Evolutionary conservation across 345 rosid genomes (phyloP).

Genomic region (Pseudoturritis turrita): DNA sequence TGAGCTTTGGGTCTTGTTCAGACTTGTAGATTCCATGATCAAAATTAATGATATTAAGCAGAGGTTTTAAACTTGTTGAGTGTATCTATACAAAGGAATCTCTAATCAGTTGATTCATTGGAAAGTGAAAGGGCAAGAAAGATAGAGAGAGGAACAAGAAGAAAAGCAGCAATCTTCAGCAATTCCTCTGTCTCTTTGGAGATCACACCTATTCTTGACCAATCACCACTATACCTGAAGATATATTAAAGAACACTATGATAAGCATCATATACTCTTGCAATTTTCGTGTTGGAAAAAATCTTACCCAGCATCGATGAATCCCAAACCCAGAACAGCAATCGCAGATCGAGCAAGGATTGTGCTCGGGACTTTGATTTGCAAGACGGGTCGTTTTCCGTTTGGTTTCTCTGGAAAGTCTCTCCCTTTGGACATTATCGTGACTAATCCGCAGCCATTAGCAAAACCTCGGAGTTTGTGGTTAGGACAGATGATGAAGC

Average conservation of each 20-base stretch:
- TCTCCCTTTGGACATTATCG: slow-evolving; percentile 32
- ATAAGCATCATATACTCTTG: not conserved
- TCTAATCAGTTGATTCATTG: slow-evolving; percentile 27
- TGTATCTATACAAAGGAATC: not conserved
- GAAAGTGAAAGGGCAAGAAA: slow-evolving; percentile 44
- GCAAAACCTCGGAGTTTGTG: not conserved
- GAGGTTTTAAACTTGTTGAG: not conserved
- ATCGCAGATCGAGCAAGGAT: slow-evolving; percentile 41
- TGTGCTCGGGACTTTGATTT: slow-evolving; percentile 28
- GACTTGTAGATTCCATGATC: not conserved
- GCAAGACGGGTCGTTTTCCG: slow-evolving; percentile 8
- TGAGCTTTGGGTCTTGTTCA: not conserved
- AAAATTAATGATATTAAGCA: not conserved
- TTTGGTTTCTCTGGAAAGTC: slow-evolving; percentile 31
- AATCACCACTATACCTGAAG: slow-evolving; percentile 81
- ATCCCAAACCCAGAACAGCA: slow-evolving; percentile 56
- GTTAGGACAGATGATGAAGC: slow-evolving; percentile 25
- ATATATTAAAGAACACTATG: not conserved
- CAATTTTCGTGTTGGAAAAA: not conserved
- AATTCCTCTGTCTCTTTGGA: slow-evolving; percentile 61
- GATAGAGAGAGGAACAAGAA: slow-evolving; percentile 65
- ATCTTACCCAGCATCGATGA: slow-evolving; percentile 76
- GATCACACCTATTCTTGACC: slow-evolving; percentile 92
- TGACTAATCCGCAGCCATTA: not conserved
- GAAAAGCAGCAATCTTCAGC: slow-evolving; percentile 62